These are phyloP conservation scores for Houttuynia cordata DNA, from an alignment of 164 flowering plant species.

Conservation along the genomic window DNA sequence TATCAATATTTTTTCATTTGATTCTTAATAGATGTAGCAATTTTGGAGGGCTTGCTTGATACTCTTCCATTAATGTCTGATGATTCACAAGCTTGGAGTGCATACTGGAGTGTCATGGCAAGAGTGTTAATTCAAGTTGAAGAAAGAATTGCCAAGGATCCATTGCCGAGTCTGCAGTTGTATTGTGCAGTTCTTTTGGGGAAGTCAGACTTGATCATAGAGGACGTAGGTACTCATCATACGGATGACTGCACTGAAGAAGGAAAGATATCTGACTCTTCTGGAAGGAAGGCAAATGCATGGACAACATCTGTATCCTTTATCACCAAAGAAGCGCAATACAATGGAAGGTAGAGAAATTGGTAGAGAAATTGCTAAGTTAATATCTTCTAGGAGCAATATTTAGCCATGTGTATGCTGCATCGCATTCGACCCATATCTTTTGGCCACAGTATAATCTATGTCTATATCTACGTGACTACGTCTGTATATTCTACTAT, in stretches of 20 bases:
- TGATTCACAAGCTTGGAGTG: constrained; percentile 69
- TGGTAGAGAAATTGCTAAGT: background rate
- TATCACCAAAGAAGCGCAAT: background rate
- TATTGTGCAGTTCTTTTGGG: constrained; percentile 37
- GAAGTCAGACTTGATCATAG: constrained; percentile 60
- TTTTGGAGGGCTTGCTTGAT: constrained; percentile 64
- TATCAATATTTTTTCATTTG: background rate
- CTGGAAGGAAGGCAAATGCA: constrained; percentile 16
- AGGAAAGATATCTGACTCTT: constrained; percentile 10
- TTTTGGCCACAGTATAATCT: no score
- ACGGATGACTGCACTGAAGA: constrained; percentile 19
- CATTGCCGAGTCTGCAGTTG: constrained; percentile 22
- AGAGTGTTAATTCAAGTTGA: constrained; percentile 36
- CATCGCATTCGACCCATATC: no score
- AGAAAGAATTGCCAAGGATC: constrained; percentile 28
- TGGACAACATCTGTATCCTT: constrained; percentile 63
- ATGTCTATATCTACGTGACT: no score
- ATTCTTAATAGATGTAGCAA: constrained; percentile 34
- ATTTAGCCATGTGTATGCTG: background rate
- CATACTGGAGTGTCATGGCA: constrained; percentile 70
- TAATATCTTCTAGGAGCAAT: background rate
- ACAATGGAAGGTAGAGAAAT: no score
- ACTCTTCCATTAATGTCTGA: constrained; percentile 59
- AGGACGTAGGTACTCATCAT: constrained; percentile 51
- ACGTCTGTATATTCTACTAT: no score